Evolutionary conservation across 2,329 filamentous ascomycete species (phyloP), one percentile per base, ranked within the genome.

Genomic region (Pyricularia pennisetigena): DNA sequence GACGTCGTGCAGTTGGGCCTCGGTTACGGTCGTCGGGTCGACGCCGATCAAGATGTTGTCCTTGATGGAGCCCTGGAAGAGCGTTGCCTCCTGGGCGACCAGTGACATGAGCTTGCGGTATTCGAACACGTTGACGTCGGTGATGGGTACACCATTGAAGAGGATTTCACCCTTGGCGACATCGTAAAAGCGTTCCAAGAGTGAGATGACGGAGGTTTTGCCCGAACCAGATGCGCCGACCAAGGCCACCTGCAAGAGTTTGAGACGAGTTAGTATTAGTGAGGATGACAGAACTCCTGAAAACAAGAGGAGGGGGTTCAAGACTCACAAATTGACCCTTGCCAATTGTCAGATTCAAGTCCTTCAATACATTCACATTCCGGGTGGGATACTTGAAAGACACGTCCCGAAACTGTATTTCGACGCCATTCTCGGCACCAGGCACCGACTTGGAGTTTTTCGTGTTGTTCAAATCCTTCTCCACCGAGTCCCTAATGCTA

Each of bases 121-220:
- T 23, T 83, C 78, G 69, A 82, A 82, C 0, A 90, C 81, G 68
- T 89, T 85, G 67, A 92, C 75, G 0, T 81, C 75, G 0, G 79
- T 76, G 62, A 93, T 86, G 72, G 89, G 83, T 66, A 81, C 79
- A 5, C 83, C 86, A 74, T 91, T 88, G 74, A 87, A 85, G 0
- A 88, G 79, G 68, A 95, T 88, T 5, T 80, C 79, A 6, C 92
- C 92, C 12, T 82, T 79, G 20, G 85, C 80, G 0, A 88, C 78
- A 59, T 91, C 86, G 75, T 94, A 94, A 77, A 94, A 93, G 16
- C 86, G 83, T 76, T 90, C 87, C 7, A 90, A 76, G 0, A 90
- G 78, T 67, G 83, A 82, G 49, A 94, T 85, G 62, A 92, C 87
- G 20, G 87, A 92, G 0, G 88, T 90, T 79, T 73, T 92, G 49